Evolutionary conservation across 1,139 yeast species (phyloP), one percentile per base, ranked within the genome.

Genomic region (Insectozyma bohioensis): DNA sequence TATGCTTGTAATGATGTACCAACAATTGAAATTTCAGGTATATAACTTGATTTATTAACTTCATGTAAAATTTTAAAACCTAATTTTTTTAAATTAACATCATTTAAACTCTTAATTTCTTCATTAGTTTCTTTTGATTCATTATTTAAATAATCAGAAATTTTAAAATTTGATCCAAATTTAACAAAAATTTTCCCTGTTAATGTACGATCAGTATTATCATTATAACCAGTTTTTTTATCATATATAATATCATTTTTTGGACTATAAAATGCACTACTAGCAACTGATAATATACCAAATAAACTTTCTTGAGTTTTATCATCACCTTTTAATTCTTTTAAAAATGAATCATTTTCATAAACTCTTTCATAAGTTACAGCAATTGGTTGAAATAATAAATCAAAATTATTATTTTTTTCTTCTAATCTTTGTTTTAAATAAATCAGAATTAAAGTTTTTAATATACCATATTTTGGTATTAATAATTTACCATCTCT

Each of bases 321-420:
- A 47, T 78, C 84, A 35, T 66, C 63, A 12, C 85, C 85, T 38
- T 75, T 63, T 38, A 79, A 62, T 50, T 79, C 85, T 28, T 72
- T 68, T 31, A 78, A 73, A 48, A 78, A 79, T 4, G 80, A 72
- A 46, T 78, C 83, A 6, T 81, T 74, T 50, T 79, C 85, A 34
- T 78, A 77, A n/a, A 78, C 78, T 42, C 81, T 67, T 54, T 79
- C 85, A 47, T 79, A 79, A 36, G 79, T 78, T 14, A 81, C 75
- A 13, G 81, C 65, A 4, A 79, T 65, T 0, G 85, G 85, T 40
- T 75, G 77, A 29, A 79, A 58, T 55, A 61, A 42, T 50, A 67
- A 42, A 46, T 69, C 69, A 30, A 67, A 67, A 2, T 68, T 56
- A 10, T 60, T 44, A 41, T 73, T 77, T n/a, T 64, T 60, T 9